These are phyloP conservation scores for Populus nigra DNA, from an alignment of 345 rosid species.

Conservation along the genomic window DNA sequence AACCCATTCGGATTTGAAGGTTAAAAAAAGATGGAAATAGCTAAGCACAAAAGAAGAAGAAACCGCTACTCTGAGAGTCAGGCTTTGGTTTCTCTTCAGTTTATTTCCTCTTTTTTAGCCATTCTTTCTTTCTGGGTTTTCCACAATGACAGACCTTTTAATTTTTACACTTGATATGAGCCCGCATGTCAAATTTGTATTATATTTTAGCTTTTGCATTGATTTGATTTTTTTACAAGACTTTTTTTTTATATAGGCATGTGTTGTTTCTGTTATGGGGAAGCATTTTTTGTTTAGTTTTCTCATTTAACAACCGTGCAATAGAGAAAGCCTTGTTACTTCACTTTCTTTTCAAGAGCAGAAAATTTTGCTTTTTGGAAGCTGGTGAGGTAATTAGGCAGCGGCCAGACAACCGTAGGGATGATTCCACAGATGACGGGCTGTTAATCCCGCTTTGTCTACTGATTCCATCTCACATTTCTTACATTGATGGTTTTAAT, in stretches of 20 bases:
- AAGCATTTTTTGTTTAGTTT: slow-evolving; percentile 17
- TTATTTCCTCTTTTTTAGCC: not conserved
- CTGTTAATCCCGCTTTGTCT: slow-evolving; percentile 36
- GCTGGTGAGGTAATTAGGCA: slow-evolving; percentile 24
- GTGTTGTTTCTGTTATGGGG: slow-evolving; percentile 24
- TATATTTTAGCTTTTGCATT: not conserved
- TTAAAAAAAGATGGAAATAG: not conserved
- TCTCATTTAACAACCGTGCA: slow-evolving; percentile 34
- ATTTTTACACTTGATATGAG: slow-evolving; percentile 59
- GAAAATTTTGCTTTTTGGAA: slow-evolving; percentile 2
- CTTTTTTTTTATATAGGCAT: slow-evolving; percentile 13
- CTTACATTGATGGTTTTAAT: not conserved
- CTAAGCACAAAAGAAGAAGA: slow-evolving; percentile 9
- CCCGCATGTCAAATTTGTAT: slow-evolving; percentile 6
- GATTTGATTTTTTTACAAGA: not conserved
- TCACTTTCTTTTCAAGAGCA: slow-evolving; percentile 5
- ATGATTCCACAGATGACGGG: slow-evolving; percentile 58
- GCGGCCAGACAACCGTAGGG: slow-evolving; percentile 73
- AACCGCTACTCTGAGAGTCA: slow-evolving; percentile 25
- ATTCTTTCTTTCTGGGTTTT: slow-evolving; percentile 23
- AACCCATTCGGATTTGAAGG: slow-evolving; percentile 9
- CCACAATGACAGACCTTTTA: slow-evolving; percentile 32
- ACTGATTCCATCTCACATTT: slow-evolving; percentile 57
- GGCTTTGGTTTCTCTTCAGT: slow-evolving; percentile 30
- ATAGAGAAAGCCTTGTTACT: slow-evolving; percentile 34